Base-by-base conservation (phyloP, 257 asterid species). In the Salvia hispanica region DNA sequence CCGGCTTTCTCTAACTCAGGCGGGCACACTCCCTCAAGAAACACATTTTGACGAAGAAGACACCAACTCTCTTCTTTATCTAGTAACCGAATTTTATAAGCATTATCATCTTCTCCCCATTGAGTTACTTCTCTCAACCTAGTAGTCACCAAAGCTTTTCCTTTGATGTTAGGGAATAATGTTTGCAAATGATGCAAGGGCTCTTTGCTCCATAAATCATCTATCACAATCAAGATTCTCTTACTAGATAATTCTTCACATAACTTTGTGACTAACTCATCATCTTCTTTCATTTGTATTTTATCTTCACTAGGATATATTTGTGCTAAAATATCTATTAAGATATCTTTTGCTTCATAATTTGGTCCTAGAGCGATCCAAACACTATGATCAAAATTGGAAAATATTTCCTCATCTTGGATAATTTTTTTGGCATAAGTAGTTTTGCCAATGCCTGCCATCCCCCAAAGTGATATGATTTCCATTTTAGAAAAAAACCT, bases 381-480 rank as follows among this genome's bases (percentile, higher is more conserved):
- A 0, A 25, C 33, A 6, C 14, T 37, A 3, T 34, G 6, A 0
- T 56, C 9, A 9, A 56, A 68, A 45, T n/a, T 7, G 6, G 13
- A 2, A 1, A 1, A 7, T 44, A 68, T 57, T 9, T 11, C 8
- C 5, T 16, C 0, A 31, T 68, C 66, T 44, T 25, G 7, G 1
- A 25, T 56, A 5, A 56, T 7, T 31, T 56, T 5, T 13, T 21
- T 44, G 0, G 33, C 73, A 7, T 44, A n/a, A 3, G 37, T 7
- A 31, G 58, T 56, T 21, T 56, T 68, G 3, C 73, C 73, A 6
- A 68, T 68, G 0, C 65, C 73, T 1, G 65, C 48, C 73, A 56
- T 56, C 18, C 71, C 71, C 4, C 39, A 2, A 1, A 66, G 33
- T 1, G 72, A 11, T 0, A 67, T 16, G 9, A 28, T 11, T 7